phyloP scores from a whole-genome alignment of 805 yeast species.

The Ogataea thermomethanolica region DNA sequence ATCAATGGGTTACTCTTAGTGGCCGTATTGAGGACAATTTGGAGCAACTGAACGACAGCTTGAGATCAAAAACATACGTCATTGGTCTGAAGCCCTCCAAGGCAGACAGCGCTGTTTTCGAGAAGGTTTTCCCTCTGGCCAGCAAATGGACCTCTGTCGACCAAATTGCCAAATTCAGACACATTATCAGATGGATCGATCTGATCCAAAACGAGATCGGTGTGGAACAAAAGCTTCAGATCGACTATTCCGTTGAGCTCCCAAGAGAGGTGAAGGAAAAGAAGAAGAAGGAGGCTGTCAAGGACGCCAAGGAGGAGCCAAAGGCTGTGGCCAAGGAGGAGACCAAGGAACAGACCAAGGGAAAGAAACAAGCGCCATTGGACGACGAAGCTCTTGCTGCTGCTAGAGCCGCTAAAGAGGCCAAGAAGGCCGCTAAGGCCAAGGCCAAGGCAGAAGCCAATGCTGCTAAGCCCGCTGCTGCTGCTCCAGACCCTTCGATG shows the following conservation, averaged over 20 bases:
- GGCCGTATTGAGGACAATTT: conserved; percentile 53
- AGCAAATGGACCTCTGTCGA: conserved; percentile 50
- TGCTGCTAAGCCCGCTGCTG: conserved; percentile 46
- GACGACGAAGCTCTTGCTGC: conserved; percentile 32
- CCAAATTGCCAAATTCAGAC: conserved; percentile 66
- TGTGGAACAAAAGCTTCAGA: conserved; percentile 49
- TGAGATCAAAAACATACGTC: conserved; percentile 69
- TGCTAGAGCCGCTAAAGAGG: conserved; percentile 37
- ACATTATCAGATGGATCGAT: conserved; percentile 90
- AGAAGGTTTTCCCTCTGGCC: conserved; percentile 59
- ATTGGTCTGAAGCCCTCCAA: conserved; percentile 63
- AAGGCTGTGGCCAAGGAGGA: conserved; percentile 7
- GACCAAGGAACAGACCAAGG: conserved; percentile 11
- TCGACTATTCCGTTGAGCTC: conserved; percentile 59
- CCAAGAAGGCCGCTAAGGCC: conserved; percentile 43
- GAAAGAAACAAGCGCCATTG: conserved; percentile 19
- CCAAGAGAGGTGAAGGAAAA: conserved; percentile 52
- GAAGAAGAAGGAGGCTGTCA: conserved; percentile 31
- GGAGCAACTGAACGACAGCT: conserved; percentile 61
- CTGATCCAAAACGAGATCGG: conserved; percentile 66
- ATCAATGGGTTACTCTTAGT: conserved; percentile 80
- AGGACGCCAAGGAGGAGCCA: conserved; percentile 20
- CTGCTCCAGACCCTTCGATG: conserved; percentile 75
- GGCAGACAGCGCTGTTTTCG: conserved; percentile 71
- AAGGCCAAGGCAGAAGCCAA: conserved; percentile 55